phyloP scores from a whole-genome alignment of 768 basidiomycete species.

The Dioszegia hungarica region DNA sequence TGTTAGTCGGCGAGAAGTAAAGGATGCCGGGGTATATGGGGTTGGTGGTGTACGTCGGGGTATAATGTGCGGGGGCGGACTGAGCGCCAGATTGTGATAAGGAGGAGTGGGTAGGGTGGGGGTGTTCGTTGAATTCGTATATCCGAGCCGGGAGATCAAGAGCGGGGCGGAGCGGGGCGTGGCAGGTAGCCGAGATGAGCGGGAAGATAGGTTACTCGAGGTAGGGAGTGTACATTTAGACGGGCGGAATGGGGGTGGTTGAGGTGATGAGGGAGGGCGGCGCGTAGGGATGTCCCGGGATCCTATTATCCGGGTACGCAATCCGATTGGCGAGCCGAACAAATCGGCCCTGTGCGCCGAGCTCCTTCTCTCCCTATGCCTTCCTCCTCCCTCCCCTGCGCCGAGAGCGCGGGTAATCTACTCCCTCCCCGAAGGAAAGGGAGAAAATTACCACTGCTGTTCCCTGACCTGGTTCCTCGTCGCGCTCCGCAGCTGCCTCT shows the following conservation, averaged over 20 bases:
- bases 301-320: not conserved
- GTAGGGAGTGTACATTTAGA: not conserved
- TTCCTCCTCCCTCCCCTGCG: not conserved
- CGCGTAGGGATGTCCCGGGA: not conserved
- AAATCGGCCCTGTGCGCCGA: not conserved
- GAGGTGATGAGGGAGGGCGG: not conserved
- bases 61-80: not conserved
- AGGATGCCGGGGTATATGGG: constrained; percentile 1
- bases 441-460: constrained; percentile 10
- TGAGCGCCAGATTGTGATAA: not conserved
- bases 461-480: constrained; percentile 32
- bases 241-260: not conserved
- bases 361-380: not conserved
- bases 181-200: not conserved
- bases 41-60: not conserved
- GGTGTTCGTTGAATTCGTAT: not conserved
- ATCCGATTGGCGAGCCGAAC: constrained; percentile 13
- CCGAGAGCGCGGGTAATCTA: not conserved
- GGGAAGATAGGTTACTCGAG: not conserved
- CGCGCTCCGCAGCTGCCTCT: constrained; percentile 39
- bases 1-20: not conserved
- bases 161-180: not conserved
- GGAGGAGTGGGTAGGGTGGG: not conserved
- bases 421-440: not conserved
- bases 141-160: not conserved